Conservation (phyloP, 2,329 filamentous ascomycete species). For the Nemania bipapillata region DNA sequence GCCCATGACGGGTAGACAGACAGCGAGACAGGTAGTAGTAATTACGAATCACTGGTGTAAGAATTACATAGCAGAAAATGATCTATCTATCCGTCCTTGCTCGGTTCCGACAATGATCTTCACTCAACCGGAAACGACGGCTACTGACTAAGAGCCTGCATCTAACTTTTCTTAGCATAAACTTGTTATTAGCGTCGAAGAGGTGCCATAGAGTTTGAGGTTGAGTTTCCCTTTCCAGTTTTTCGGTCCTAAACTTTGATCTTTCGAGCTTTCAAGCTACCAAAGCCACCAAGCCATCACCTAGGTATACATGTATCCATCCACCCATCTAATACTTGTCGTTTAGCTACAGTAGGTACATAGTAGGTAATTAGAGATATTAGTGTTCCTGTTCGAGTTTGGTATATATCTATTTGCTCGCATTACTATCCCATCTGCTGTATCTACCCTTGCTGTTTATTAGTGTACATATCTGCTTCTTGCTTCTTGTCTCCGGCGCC, state of each 20-base stretch:
- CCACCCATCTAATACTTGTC: too few relatives aligned
- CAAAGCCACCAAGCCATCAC: too few relatives aligned
- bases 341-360: too few relatives aligned
- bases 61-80: conserved; percentile 31
- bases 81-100: not conserved
- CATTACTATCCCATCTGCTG: too few relatives aligned
- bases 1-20: conserved; percentile 3
- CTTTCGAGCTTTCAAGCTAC: not conserved
- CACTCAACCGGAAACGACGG: conserved; percentile 28
- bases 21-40: too few relatives aligned
- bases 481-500: too few relatives aligned
- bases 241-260: not conserved
- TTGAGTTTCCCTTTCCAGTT: not conserved
- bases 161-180: conserved; percentile 4
- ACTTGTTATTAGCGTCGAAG: not conserved
- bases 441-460: not conserved
- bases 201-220: not conserved
- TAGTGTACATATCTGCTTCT: not conserved
- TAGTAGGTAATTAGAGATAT: too few relatives aligned
- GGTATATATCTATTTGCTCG: too few relatives aligned
- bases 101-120: not conserved
- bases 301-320: too few relatives aligned
- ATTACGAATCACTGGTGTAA: conserved; percentile 17
- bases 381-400: too few relatives aligned
- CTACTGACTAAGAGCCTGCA: conserved; percentile 1